A percentile compares a stretch with the other conserved stretches of the same genome.
These are phyloP conservation scores for Thymus quinquecostatus DNA, from an alignment of 257 asterid genomes.

Conservation along the genomic window DNA sequence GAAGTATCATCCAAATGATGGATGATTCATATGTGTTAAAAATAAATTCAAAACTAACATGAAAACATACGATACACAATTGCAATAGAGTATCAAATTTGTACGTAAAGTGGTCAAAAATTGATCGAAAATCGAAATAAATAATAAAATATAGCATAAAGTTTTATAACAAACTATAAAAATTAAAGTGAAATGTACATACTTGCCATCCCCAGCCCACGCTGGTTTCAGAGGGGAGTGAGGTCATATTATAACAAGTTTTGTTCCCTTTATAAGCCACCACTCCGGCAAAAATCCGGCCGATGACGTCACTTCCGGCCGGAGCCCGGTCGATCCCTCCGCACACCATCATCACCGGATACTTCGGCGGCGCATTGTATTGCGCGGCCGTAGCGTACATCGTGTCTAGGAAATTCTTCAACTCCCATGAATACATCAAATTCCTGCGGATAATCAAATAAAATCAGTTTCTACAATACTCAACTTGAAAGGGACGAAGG, in stretches of 20 bases:
- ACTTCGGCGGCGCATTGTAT: slow-evolving; percentile 46
- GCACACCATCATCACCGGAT: slow-evolving; percentile 58
- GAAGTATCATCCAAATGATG: too few relatives aligned
- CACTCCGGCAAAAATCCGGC: slow-evolving; percentile 54
- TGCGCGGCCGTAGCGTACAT: slow-evolving; percentile 58
- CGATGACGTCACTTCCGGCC: slow-evolving; percentile 42
- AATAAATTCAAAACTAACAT: too few relatives aligned
- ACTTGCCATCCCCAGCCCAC: slow-evolving; percentile 78
- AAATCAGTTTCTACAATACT: background rate
- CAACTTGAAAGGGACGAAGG: too few relatives aligned
- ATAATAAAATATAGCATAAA: too few relatives aligned
- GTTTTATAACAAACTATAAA: too few relatives aligned
- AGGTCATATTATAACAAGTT: slow-evolving; percentile 39
- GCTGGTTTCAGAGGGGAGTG: slow-evolving; percentile 32
- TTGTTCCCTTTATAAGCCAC: slow-evolving; percentile 33
- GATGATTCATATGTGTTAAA: too few relatives aligned
- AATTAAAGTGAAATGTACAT: background rate
- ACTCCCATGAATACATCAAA: slow-evolving; percentile 48
- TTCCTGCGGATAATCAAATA: slow-evolving; percentile 34
- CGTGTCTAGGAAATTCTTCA: background rate
- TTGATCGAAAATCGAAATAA: too few relatives aligned
- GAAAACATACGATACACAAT: too few relatives aligned
- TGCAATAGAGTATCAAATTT: too few relatives aligned
- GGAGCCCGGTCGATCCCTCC: slow-evolving; percentile 58
- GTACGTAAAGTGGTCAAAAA: too few relatives aligned